phyloP scores from a whole-genome alignment of 2,329 filamentous ascomycete species.

The Botrytis porri region DNA sequence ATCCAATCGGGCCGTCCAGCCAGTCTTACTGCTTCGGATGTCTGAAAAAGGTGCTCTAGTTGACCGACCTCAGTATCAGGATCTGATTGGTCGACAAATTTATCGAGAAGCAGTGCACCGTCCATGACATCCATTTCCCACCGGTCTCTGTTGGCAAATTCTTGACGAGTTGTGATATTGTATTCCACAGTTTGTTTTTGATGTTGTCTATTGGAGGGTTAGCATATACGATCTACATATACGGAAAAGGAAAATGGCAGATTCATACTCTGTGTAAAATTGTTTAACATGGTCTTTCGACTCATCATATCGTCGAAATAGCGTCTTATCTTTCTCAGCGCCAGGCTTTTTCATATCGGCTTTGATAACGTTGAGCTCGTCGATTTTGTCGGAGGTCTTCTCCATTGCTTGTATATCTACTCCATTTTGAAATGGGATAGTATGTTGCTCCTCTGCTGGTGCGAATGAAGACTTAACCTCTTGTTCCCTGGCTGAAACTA shows the following conservation, averaged over 20 bases:
- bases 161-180: slow-evolving; percentile 76
- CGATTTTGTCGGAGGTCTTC: slow-evolving; percentile 47
- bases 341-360: slow-evolving; percentile 56
- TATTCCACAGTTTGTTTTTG: slow-evolving; percentile 75
- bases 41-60: slow-evolving; percentile 86
- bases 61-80: slow-evolving; percentile 84
- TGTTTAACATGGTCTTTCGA: slow-evolving; percentile 81
- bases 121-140: slow-evolving; percentile 80
- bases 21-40: slow-evolving; percentile 82
- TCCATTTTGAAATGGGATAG: slow-evolving; percentile 14
- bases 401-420: slow-evolving; percentile 42
- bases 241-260: not conserved
- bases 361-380: slow-evolving; percentile 55
- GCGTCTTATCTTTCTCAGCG: slow-evolving; percentile 70
- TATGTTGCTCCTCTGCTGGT: not conserved
- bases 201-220: slow-evolving; percentile 46
- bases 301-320: slow-evolving; percentile 79
- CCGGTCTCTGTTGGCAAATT: slow-evolving; percentile 64
- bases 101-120: slow-evolving; percentile 90
- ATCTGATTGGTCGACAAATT: slow-evolving; percentile 85
- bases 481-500: not conserved
- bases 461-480: not conserved
- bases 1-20: slow-evolving; percentile 83
- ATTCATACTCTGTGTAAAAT: slow-evolving; percentile 66
- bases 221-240: not conserved